Conservation (phyloP, 139 green algal genomes). For the Haematococcus sp. region DNA sequence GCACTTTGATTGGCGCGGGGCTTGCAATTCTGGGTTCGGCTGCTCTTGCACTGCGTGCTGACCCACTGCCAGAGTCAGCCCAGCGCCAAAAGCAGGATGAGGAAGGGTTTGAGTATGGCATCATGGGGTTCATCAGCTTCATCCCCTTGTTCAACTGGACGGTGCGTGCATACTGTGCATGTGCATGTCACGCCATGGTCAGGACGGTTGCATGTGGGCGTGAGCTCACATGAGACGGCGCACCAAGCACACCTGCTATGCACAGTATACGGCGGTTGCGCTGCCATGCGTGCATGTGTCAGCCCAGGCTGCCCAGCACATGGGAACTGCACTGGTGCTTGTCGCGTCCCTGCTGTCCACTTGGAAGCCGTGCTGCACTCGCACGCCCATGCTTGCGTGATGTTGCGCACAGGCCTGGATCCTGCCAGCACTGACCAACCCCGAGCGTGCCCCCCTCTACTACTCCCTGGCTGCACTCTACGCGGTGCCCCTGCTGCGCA, state of each 20-base stretch:
- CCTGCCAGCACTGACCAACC: conserved; percentile 49
- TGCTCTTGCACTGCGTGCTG: background rate
- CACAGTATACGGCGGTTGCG: too few species aligned
- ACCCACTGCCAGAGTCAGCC: too few species aligned
- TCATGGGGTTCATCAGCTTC: conserved; percentile 62
- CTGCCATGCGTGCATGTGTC: too few species aligned
- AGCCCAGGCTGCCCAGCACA: too few species aligned
- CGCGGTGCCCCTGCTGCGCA: conserved; percentile 52
- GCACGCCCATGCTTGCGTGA: too few species aligned
- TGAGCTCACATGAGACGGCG: too few species aligned
- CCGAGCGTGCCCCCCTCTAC: conserved; percentile 39
- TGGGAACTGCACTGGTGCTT: too few species aligned
- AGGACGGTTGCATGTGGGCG: too few species aligned
- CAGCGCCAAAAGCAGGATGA: conserved; percentile 11
- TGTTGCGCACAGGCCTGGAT: conserved; percentile 61
- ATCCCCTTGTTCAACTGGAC: conserved; percentile 65
- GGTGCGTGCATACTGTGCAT: conserved; percentile 21
- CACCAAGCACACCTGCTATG: too few species aligned
- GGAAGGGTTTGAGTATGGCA: conserved; percentile 36
- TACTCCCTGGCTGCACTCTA: conserved; percentile 63
- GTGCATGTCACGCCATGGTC: too few species aligned
- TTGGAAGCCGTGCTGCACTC: too few species aligned
- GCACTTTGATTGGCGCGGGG: conserved; percentile 3
- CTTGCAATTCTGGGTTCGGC: background rate
- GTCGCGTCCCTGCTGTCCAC: too few species aligned